phyloP scores from a whole-genome alignment of 1,284 basidiomycete species.

The Rhodotorula sp. region DNA sequence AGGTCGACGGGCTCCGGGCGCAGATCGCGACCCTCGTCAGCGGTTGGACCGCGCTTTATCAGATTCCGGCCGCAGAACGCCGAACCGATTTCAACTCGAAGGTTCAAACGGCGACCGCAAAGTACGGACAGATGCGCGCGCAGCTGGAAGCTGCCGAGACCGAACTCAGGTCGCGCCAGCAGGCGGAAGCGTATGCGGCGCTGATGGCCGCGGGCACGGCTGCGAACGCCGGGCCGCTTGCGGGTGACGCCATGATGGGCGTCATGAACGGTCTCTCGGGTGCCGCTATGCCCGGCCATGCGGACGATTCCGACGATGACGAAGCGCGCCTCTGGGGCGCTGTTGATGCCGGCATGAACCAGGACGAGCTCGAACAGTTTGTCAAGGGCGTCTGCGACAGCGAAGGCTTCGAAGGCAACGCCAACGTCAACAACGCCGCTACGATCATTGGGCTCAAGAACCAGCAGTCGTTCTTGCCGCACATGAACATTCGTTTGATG shows the following conservation, averaged over 20 bases:
- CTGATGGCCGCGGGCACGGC: background rate
- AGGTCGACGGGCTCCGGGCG: too few species aligned
- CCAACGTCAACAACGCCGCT: slow-evolving; percentile 55
- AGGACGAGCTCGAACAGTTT: slow-evolving; percentile 17
- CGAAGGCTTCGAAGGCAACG: slow-evolving; percentile 31
- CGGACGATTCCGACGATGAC: background rate
- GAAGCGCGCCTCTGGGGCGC: background rate
- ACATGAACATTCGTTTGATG: slow-evolving; percentile 64
- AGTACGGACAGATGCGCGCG: too few species aligned
- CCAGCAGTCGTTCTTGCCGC: slow-evolving; percentile 54
- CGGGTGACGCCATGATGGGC: background rate
- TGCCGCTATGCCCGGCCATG: background rate
- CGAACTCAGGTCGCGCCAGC: too few species aligned
- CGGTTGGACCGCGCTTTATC: too few species aligned
- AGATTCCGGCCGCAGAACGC: too few species aligned
- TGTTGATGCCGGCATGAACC: background rate
- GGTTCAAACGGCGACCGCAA: too few species aligned
- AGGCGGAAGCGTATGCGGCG: too few species aligned
- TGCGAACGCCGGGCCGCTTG: background rate
- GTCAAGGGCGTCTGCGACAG: slow-evolving; percentile 15
- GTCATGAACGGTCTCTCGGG: slow-evolving; percentile 3
- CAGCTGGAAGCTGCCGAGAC: too few species aligned
- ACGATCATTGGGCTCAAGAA: slow-evolving; percentile 53
- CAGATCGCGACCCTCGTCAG: too few species aligned
- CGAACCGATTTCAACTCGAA: too few species aligned